Conservation (phyloP, 108 stramenopile species). For the Thalassiosira profunda region DNA sequence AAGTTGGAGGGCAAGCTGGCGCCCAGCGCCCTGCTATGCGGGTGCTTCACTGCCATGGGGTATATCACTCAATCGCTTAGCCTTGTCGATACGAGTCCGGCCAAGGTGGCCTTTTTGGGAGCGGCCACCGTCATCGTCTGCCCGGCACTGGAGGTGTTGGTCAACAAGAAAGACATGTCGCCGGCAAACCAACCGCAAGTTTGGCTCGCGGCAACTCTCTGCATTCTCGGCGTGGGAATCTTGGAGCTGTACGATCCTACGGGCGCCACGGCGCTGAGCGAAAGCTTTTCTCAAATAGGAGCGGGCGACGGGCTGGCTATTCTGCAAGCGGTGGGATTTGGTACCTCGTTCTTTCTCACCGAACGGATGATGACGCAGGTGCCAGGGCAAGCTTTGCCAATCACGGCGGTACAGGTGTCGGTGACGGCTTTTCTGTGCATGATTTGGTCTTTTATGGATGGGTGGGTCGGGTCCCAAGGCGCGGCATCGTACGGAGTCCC, state of each 20-base stretch:
- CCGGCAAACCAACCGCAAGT: slow-evolving; percentile 58
- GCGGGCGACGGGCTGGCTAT: slow-evolving; percentile 59
- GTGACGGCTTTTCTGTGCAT: slow-evolving; percentile 52
- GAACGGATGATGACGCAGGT: slow-evolving; percentile 66
- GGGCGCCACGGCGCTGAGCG: slow-evolving; percentile 14
- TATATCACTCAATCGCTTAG: slow-evolving; percentile 69
- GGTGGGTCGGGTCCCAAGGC: slow-evolving; percentile 42
- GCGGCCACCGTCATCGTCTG: slow-evolving; percentile 65
- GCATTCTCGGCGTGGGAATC: slow-evolving; percentile 64
- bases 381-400: slow-evolving; percentile 59
- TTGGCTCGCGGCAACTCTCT: slow-evolving; percentile 64
- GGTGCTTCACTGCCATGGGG: slow-evolving; percentile 60
- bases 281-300: slow-evolving; percentile 28
- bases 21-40: slow-evolving; percentile 44
- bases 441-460: slow-evolving; percentile 58
- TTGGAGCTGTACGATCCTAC: slow-evolving; percentile 53
- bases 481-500: slow-evolving; percentile 50
- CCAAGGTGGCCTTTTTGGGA: slow-evolving; percentile 69
- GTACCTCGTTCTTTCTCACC: slow-evolving; percentile 56
- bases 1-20: slow-evolving; percentile 43
- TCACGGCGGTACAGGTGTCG: slow-evolving; percentile 64
- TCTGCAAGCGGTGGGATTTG: slow-evolving; percentile 72
- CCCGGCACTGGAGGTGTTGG: slow-evolving; percentile 48
- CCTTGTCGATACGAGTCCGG: slow-evolving; percentile 57
- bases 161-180: slow-evolving; percentile 61